Base-by-base conservation (phyloP, 805 yeast genomes). In the Brettanomyces sp. region DNA sequence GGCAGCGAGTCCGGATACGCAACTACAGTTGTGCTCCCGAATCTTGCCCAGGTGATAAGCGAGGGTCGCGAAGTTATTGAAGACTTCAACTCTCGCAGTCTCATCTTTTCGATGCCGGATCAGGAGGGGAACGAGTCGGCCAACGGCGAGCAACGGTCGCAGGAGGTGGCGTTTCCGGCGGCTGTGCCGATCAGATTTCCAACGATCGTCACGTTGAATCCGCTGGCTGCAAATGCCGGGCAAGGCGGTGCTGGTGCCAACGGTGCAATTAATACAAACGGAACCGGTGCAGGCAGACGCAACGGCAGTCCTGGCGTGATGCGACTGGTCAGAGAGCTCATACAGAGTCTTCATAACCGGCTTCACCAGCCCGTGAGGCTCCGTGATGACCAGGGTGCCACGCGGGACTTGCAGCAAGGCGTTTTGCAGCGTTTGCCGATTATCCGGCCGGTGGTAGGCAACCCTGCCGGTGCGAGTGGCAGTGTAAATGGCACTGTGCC, bases 1-100 rank as follows among this genome's bases (percentile, higher is more conserved):
- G 67, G 61, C 45, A 52, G 45, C 21, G 49, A 41, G 36, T 42
- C 46, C 5, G 47, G 50, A 18, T 50, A 51, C 42, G 60, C 54
- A 36, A 64, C 66, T 11, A 62, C 68, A 8, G 62, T 66, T 45
- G 59, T 60, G 25, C 54, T 59, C 45, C 73, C 66, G 11, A 66
- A 63, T 47, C 58, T 62, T 50, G 68, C 69, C 2, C 49, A 56
- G 22, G 59, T 65, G 42, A 56, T 65, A 11, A 54, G 61, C 42
- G 63, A 58, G 28, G 58, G 63, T 41, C 54, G 67, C 44, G 53
- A 53, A 18, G 48, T 58, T 12, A 56, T 60, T 52, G 51, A 61
- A 4, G 62, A 57, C 21, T 59, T 65, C 45, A 58, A 59, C 44
- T 48, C 59, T 13, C 50, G 68, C 44, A 57, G 58, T 33, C 46